These are phyloP conservation scores for Pharus latifolius DNA, from an alignment of 176 grass and related monocot genomes.

Conservation along the genomic window DNA sequence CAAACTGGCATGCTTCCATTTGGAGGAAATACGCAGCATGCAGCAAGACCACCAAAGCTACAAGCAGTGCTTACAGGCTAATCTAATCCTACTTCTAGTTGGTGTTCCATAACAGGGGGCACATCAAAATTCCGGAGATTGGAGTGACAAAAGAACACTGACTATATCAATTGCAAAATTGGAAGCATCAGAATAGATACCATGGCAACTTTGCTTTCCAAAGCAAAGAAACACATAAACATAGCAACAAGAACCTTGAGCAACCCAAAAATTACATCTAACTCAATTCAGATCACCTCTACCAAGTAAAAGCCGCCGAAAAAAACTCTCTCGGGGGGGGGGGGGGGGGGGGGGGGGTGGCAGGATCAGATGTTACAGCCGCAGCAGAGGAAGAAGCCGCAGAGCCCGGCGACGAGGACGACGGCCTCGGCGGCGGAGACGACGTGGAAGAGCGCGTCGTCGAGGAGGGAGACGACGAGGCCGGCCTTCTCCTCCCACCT, in stretches of 20 bases:
- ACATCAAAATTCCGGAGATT: background rate
- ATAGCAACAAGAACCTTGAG: too few relatives aligned
- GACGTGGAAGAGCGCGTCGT: conserved; percentile 56
- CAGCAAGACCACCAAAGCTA: background rate
- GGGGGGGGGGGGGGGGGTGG: too few relatives aligned
- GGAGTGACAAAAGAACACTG: too few relatives aligned
- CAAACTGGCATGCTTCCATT: background rate
- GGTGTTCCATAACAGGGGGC: background rate
- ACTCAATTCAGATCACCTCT: too few relatives aligned
- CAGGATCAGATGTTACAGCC: conserved; percentile 70
- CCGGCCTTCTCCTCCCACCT: conserved; percentile 27
- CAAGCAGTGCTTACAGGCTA: too few relatives aligned
- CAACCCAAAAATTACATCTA: too few relatives aligned
- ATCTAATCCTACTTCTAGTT: too few relatives aligned
- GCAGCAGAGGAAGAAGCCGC: conserved; percentile 71
- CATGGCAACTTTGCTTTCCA: background rate
- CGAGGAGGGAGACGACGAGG: conserved; percentile 42
- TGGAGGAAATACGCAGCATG: background rate
- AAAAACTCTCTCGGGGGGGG: too few relatives aligned
- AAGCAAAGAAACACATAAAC: background rate
- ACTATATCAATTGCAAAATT: background rate
- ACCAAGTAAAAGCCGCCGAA: too few relatives aligned
- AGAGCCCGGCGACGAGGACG: conserved; percentile 46
- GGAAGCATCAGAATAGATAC: background rate
- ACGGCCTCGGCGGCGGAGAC: conserved; percentile 55